A percentile compares a stretch with the other conserved stretches of the same genome.
phyloP scores from a whole-genome alignment of 2,329 filamentous ascomycete species.

The Claviceps purpurea region DNA sequence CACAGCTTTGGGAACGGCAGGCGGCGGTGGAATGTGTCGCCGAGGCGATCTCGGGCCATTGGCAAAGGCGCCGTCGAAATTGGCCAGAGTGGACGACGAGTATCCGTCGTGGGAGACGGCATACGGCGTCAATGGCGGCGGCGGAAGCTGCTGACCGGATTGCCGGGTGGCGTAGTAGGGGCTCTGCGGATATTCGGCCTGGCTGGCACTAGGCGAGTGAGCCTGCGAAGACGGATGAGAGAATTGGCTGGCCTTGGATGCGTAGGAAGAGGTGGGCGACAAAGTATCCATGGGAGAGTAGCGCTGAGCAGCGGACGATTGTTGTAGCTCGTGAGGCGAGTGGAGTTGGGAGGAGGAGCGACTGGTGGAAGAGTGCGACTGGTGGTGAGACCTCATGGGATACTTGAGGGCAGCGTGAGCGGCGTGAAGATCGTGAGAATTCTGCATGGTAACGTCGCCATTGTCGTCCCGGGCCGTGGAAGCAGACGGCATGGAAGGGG shows the following conservation, averaged over 20 bases:
- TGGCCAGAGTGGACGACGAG: slow-evolving; percentile 55
- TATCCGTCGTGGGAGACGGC: slow-evolving; percentile 57
- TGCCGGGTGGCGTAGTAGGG: slow-evolving; percentile 44
- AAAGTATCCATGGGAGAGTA: slow-evolving; percentile 94
- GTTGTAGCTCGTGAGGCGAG: slow-evolving; percentile 45
- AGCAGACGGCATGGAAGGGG: slow-evolving; percentile 33
- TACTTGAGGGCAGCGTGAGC: slow-evolving; percentile 80
- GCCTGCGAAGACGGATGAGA: slow-evolving; percentile 41
- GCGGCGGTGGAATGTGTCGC: slow-evolving; percentile 28
- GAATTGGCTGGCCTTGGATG: slow-evolving; percentile 47
- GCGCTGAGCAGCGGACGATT: slow-evolving; percentile 68
- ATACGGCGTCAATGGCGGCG: slow-evolving; percentile 62
- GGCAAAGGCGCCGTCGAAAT: slow-evolving; percentile 53
- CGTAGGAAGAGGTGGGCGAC: slow-evolving; percentile 69
- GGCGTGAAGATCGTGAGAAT: slow-evolving; percentile 68
- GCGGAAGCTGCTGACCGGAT: slow-evolving; percentile 37
- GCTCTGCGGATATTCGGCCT: slow-evolving; percentile 45
- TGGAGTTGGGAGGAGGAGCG: slow-evolving; percentile 50
- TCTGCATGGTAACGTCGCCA: slow-evolving; percentile 75
- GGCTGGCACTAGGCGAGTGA: slow-evolving; percentile 62
- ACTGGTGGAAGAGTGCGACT: slow-evolving; percentile 51
- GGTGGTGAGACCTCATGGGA: slow-evolving; percentile 63
- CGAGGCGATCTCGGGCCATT: slow-evolving; percentile 46
- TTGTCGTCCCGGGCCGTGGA: slow-evolving; percentile 56
- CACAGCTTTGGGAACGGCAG: slow-evolving; percentile 46